These are phyloP conservation scores for Hypholoma sublateritium DNA, from an alignment of 768 basidiomycete species.

Conservation along the genomic window DNA sequence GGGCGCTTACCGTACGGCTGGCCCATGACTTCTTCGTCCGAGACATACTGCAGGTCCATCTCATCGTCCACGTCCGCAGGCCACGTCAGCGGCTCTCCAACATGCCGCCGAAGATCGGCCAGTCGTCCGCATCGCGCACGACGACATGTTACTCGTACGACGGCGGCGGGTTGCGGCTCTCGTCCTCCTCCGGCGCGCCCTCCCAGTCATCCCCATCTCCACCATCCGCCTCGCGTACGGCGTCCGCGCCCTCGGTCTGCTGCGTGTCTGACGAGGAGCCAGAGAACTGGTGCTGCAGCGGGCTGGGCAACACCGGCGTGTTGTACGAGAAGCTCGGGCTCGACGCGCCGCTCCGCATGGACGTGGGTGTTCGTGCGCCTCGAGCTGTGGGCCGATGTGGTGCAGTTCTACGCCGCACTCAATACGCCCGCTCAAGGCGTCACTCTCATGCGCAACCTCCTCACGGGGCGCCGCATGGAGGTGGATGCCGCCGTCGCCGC, in stretches of 20 bases:
- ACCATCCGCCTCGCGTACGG: background rate
- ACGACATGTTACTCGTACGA: conserved; percentile 39
- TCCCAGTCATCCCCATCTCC: background rate
- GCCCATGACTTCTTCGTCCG: conserved; percentile 50
- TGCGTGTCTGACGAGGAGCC: conserved; percentile 11
- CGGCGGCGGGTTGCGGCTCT: background rate
- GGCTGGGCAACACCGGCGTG: conserved; percentile 60
- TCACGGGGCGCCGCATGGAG: too few relatives aligned
- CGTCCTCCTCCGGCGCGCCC: background rate
- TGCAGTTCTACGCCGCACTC: too few relatives aligned
- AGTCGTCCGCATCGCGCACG: conserved; percentile 80
- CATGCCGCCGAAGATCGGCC: conserved; percentile 76
- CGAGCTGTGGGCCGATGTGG: too few relatives aligned
- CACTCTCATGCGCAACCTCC: too few relatives aligned
- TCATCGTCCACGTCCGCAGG: conserved; percentile 71
- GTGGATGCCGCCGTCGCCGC: too few relatives aligned
- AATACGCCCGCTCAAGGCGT: too few relatives aligned
- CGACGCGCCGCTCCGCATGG: conserved; percentile 43
- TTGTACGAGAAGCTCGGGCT: conserved; percentile 46
- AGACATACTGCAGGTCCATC: conserved; percentile 80
- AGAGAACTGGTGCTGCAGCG: conserved; percentile 64
- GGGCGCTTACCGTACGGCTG: too few relatives aligned
- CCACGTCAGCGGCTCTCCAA: conserved; percentile 82
- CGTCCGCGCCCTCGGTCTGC: background rate
- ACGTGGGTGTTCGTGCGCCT: too few relatives aligned